Evolutionary conservation across 2,329 filamentous ascomycete genomes (phyloP).

Genomic region (Plectosphaerella sp.): DNA sequence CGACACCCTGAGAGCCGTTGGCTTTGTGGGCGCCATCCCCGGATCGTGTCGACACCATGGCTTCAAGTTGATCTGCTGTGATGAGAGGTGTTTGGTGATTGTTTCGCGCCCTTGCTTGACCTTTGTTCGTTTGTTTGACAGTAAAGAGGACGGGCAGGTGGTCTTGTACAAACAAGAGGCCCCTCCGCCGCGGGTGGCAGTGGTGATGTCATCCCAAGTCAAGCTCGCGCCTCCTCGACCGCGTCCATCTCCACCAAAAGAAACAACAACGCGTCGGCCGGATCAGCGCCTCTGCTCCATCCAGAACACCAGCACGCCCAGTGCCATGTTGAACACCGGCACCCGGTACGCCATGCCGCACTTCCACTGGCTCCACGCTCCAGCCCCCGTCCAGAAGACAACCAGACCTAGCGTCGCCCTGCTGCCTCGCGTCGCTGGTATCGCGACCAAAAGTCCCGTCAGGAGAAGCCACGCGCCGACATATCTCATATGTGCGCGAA

Average conservation of each 20-base stretch:
- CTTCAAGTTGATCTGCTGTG: not conserved
- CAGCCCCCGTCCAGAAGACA: not conserved
- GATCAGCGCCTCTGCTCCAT: not conserved
- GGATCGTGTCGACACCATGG: constrained; percentile 1
- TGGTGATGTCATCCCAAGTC: constrained; percentile 2
- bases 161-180: no score
- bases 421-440: not conserved
- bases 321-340: not conserved
- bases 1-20: not conserved
- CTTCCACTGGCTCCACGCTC: not conserved
- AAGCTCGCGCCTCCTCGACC: not conserved
- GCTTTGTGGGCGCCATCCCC: not conserved
- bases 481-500: not conserved
- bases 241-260: no score
- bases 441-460: not conserved
- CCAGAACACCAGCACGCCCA: not conserved
- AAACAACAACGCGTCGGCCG: not conserved
- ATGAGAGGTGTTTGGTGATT: no score
- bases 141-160: no score
- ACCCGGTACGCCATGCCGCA: not conserved
- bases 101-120: no score
- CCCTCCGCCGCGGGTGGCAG: not conserved
- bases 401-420: not conserved
- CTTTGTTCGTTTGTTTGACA: no score
- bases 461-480: not conserved